These are phyloP conservation scores for Phaffia australis DNA, from an alignment of 768 basidiomycete species.

Conservation along the genomic window DNA sequence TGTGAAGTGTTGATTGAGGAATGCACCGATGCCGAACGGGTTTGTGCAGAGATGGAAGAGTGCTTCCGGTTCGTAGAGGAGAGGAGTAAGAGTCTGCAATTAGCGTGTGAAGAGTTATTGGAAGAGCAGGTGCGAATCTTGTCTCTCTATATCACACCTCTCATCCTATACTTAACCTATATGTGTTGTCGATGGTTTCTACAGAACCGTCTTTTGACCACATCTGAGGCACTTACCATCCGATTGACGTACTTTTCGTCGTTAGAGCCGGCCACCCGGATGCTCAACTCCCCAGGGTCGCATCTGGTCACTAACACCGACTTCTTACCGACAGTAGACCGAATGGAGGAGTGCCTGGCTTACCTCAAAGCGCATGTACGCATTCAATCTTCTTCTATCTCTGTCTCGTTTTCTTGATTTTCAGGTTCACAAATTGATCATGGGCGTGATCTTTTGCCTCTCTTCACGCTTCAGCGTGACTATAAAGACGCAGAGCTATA, in stretches of 20 bases:
- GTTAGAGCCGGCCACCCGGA: conserved; percentile 79
- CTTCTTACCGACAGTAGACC: conserved; percentile 91
- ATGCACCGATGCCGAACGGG: conserved; percentile 60
- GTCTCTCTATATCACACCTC: neutral
- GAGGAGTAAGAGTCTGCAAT: conserved; percentile 78
- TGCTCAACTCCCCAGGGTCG: conserved; percentile 89
- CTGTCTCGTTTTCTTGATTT: neutral
- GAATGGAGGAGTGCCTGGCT: conserved; percentile 86
- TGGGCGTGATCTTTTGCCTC: neutral
- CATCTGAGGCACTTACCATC: conserved; percentile 70
- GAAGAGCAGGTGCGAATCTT: conserved; percentile 64
- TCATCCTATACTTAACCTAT: neutral
- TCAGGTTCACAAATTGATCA: neutral
- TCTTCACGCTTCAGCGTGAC: conserved; percentile 51
- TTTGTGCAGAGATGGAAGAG: conserved; percentile 70
- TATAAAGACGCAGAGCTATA: conserved; percentile 89
- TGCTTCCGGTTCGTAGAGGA: conserved; percentile 84
- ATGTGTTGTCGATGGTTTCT: neutral
- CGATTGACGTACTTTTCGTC: conserved; percentile 89
- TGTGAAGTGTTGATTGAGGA: conserved; percentile 64
- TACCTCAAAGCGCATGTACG: conserved; percentile 77
- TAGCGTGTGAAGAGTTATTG: conserved; percentile 77
- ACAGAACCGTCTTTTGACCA: conserved; percentile 63
- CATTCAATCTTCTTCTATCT: conserved; percentile 18
- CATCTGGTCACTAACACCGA: conserved; percentile 79